phyloP scores from a whole-genome alignment of 352 stramenopile genomes.

The Phytophthora quininea region DNA sequence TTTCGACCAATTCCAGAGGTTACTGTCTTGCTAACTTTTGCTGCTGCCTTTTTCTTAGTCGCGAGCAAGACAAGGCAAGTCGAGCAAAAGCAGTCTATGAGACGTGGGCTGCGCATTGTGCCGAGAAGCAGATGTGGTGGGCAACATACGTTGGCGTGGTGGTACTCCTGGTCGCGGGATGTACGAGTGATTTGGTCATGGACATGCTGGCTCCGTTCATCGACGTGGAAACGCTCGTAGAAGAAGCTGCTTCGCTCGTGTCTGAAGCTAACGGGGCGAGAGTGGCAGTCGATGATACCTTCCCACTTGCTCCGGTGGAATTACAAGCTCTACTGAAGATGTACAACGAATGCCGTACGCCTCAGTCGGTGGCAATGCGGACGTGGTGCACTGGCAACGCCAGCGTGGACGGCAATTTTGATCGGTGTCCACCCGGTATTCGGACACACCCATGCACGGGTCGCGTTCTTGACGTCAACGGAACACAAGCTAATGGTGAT shows the following conservation, averaged over 20 bases:
- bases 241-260: conserved; percentile 23
- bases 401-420: conserved; percentile 9
- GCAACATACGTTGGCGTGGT: conserved; percentile 11
- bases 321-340: conserved; percentile 52
- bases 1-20: no score
- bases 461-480: conserved; percentile 45
- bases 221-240: conserved; percentile 36
- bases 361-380: conserved; percentile 46
- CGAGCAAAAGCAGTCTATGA: conserved; percentile 1
- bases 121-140: not conserved
- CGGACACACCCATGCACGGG: conserved; percentile 71
- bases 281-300: conserved; percentile 52
- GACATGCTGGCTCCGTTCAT: conserved; percentile 48
- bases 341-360: conserved; percentile 52
- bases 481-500: conserved; percentile 6
- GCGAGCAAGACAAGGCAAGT: not conserved
- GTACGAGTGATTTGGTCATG: conserved; percentile 32
- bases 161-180: conserved; percentile 6
- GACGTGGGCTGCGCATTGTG: not conserved
- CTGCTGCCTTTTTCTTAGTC: conserved; percentile 29
- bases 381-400: conserved; percentile 66
- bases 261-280: conserved; percentile 7
- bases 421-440: conserved; percentile 51
- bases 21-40: no score
- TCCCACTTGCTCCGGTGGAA: conserved; percentile 52